phyloP scores from a whole-genome alignment of 1,139 yeast species.

The Debaryomyces sp. region DNA sequence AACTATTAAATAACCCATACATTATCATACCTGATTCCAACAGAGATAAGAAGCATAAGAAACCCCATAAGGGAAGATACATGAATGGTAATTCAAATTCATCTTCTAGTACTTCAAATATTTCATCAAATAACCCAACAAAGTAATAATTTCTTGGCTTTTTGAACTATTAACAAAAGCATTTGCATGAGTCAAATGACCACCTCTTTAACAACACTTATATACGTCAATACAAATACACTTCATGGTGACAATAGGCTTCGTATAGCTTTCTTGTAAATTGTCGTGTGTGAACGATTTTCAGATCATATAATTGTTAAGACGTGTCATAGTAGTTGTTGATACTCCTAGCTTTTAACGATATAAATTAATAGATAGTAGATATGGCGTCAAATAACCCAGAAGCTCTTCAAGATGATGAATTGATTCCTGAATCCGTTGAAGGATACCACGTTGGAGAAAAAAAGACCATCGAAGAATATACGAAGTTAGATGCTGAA shows the following conservation, averaged over 20 bases:
- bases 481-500: conserved; percentile 81
- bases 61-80: conserved; percentile 2
- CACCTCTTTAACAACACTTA: not conserved
- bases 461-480: conserved; percentile 85
- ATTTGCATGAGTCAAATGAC: not conserved
- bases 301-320: not conserved
- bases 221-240: not conserved
- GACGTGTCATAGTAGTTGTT: conserved; percentile 2
- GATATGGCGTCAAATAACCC: conserved; percentile 5
- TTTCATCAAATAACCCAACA: not conserved
- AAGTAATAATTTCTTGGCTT: not conserved
- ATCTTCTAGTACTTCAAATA: not conserved
- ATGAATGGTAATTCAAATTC: not conserved
- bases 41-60: conserved; percentile 8
- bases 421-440: conserved; percentile 62
- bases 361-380: not conserved
- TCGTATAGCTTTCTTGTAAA: not conserved
- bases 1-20: conserved; percentile 34
- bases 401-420: conserved; percentile 44
- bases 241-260: not conserved
- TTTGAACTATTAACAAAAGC: not conserved
- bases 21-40: conserved; percentile 28
- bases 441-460: conserved; percentile 79
- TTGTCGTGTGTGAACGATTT: conserved; percentile 1
- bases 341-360: not conserved